Base-by-base conservation (phyloP, 805 yeast genomes). In the Metschnikowia similis region DNA sequence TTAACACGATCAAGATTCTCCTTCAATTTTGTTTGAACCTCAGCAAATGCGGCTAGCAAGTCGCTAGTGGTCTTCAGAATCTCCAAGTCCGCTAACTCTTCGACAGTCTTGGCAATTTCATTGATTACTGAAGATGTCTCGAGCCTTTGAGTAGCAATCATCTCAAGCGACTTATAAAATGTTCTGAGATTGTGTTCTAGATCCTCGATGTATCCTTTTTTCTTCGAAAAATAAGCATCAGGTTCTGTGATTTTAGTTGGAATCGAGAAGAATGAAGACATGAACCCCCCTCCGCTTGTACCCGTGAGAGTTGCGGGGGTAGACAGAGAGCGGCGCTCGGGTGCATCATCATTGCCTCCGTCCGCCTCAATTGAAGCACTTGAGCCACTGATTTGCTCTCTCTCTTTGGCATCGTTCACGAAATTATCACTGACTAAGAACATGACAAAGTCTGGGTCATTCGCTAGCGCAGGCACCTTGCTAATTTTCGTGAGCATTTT, bases 401-500 rank as follows among this genome's bases (percentile, higher is more conserved):
- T 72, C 50, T 85, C 83, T 61, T 83, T 87, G 2, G 91, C 77
- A 50, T 85, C 91, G 50, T 73, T 75, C 2, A 74, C 56, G 60
- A 94, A 89, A 54, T 87, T 79, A 28, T 81, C 84, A 54, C 89
- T 82, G 45, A 85, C 85, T 58, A 94, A 70, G 62, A 94, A 94
- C 69, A 88, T 75, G 32, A 82, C 68, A 52, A 90, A 86, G 63
- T 89, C 97, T 1, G 76, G 71, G 66, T 94, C 98, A 35, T 71
- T 74, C 55, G 83, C 84, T 42, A 94, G 70, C 1, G 61, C 61
- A 0, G 80, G 72, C 53, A 79, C 82, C 34, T 67, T 67, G 6
- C 87, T 72, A n/a, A 89, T 84, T 61, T 86, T 87, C 35, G 66
- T 69, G 51, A 94, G 75, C 99, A 94, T 94, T 58, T 77, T 82